Base-by-base conservation (phyloP, 805 yeast genomes). In the Hanseniaspora valbyensis region DNA sequence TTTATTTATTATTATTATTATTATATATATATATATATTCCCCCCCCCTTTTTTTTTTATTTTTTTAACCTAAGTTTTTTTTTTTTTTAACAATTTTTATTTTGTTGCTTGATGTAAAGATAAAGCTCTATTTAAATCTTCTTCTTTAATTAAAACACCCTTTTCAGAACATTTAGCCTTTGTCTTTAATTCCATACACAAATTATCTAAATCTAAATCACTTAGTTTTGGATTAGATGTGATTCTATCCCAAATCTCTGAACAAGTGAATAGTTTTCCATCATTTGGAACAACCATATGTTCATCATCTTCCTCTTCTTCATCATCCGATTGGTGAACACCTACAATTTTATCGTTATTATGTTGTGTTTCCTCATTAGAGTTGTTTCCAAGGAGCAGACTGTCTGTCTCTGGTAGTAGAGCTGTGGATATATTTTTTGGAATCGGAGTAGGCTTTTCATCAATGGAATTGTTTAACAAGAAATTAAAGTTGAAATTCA, bases 241-340 rank as follows among this genome's bases (percentile, higher is more conserved):
- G 34, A 92, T 83, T 61, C 97, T 76, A 65, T 90, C 97, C 98
- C 98, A 92, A 14, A 90, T 82, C 57, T 88, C 96, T 0, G 95
- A 77, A 66, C 98, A 92, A 60, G 78, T 78, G 66, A 83, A 67
- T 57, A 78, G 62, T 13, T 75, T 71, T 16, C 66, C 67, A 52
- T 79, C 82, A 8, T 77, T 82, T 4, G 82, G 76, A 5, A 95
- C 95, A 3, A 86, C 89, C 26, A 78, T 76, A 30, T 68, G 70
- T 24, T 63, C 62, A 12, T 58, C 65, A 13, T 49, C 44, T 21
- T 59, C 59, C 61, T 41, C 36, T 2, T 18, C 49, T 19, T 45
- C 36, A 10, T n/a, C 18, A 19, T 4, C n/a, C 25, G 6, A 7
- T 9, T 30, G 44, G 34, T 13, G 30, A 28, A 28, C 30, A 28